Conservation (phyloP, 768 basidiomycete genomes). For the Lentinula lateritia region DNA sequence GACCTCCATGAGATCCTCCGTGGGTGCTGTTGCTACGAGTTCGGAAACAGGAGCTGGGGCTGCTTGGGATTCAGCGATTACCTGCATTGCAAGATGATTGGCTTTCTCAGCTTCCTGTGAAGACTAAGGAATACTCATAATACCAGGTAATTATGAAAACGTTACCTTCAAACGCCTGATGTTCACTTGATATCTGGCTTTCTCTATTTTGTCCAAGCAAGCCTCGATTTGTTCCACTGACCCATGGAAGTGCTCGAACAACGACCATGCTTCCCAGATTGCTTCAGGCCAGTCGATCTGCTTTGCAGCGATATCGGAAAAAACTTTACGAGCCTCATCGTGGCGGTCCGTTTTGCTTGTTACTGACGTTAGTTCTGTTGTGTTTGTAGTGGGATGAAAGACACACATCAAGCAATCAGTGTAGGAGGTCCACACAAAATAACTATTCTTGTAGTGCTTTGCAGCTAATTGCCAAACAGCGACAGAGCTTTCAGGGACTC, state of each 20-base stretch:
- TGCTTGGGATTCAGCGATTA: conserved; percentile 35
- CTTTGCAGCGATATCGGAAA: conserved; percentile 60
- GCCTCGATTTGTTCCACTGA: conserved; percentile 59
- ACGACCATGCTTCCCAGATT: conserved; percentile 84
- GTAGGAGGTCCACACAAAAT: conserved; percentile 70
- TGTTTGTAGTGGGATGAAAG: not conserved
- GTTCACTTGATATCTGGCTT: conserved; percentile 59
- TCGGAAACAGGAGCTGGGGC: conserved; percentile 25
- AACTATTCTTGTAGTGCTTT: conserved; percentile 65
- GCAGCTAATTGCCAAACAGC: conserved; percentile 61
- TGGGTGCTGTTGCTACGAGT: conserved; percentile 12
- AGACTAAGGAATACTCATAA: not conserved
- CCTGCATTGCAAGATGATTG: conserved; percentile 43
- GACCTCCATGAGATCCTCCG: conserved; percentile 35
- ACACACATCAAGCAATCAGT: conserved; percentile 71
- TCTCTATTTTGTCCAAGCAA: conserved; percentile 59
- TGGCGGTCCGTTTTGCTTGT: conserved; percentile 47
- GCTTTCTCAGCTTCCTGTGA: conserved; percentile 61
- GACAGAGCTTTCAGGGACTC: conserved; percentile 49
- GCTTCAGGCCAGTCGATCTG: conserved; percentile 94
- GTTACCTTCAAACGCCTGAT: conserved; percentile 56
- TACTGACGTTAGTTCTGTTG: conserved; percentile 5
- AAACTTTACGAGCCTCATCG: conserved; percentile 60
- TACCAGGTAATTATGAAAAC: conserved; percentile 8
- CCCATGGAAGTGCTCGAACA: conserved; percentile 86